Evolutionary conservation across 257 asterid species (phyloP).

Genomic region (Solanum lycopersicoides): DNA sequence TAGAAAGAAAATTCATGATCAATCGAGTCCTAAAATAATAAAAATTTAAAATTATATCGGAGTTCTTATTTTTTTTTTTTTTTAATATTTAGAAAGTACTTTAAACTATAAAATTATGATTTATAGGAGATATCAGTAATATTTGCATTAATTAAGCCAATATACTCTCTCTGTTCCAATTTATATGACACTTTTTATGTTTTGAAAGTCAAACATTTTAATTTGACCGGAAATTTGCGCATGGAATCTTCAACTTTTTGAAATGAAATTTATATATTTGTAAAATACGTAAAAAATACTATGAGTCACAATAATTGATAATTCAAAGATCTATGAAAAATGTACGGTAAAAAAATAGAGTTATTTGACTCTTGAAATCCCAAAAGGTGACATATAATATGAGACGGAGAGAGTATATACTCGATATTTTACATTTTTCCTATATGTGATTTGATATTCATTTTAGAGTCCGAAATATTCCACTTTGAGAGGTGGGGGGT

Average conservation of each 20-base stretch:
- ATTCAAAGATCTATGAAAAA: too few species aligned
- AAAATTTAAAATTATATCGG: not conserved
- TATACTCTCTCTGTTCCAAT: too few species aligned
- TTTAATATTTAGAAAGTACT: not conserved
- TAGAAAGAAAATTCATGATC: not conserved
- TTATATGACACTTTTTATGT: too few species aligned
- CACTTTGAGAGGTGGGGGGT: not conserved
- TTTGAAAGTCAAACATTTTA: too few species aligned
- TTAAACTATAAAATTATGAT: not conserved
- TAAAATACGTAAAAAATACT: too few species aligned
- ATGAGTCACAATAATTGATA: too few species aligned
- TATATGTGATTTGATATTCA: not conserved
- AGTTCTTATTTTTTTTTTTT: not conserved
- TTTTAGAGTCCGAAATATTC: not conserved
- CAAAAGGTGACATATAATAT: too few species aligned
- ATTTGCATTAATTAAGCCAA: not conserved
- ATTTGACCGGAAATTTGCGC: too few species aligned
- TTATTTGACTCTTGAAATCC: too few species aligned
- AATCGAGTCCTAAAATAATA: not conserved
- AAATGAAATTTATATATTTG: too few species aligned
- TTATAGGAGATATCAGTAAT: not conserved
- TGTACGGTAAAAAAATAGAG: too few species aligned
- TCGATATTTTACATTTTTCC: not conserved
- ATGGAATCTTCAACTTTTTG: too few species aligned
- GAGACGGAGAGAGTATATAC: not conserved